Evolutionary conservation across 1,284 basidiomycete genomes (phyloP).

Genomic region (Phaffia rhodozyma): DNA sequence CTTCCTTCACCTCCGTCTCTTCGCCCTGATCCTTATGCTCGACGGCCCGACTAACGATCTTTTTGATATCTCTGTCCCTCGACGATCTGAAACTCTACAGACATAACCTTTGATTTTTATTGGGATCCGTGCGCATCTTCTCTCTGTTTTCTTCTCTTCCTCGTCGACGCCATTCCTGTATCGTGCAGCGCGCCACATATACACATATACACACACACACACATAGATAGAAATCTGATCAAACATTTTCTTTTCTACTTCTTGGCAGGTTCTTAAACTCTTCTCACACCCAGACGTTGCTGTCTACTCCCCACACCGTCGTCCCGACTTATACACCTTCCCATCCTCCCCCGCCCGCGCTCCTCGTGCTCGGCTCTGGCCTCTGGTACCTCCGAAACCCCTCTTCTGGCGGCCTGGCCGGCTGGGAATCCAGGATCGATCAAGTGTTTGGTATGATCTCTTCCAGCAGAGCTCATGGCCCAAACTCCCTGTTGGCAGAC

Average conservation of each 20-base stretch:
- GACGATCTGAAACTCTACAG: background rate
- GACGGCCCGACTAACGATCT: background rate
- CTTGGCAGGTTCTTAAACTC: conserved; percentile 51
- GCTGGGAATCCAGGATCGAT: conserved; percentile 65
- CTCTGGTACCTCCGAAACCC: conserved; percentile 75
- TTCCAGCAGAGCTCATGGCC: background rate
- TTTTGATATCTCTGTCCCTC: conserved; percentile 11
- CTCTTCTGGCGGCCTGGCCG: conserved; percentile 55
- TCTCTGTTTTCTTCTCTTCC: background rate
- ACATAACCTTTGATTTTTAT: conserved; percentile 50
- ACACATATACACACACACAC: background rate
- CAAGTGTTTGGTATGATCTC: conserved; percentile 45
- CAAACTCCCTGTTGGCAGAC: conserved; percentile 44
- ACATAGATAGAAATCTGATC: background rate
- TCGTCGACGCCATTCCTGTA: background rate
- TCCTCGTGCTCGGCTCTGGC: conserved; percentile 70
- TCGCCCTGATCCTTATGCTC: background rate
- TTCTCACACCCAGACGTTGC: conserved; percentile 41
- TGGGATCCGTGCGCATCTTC: conserved; percentile 48
- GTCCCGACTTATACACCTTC: conserved; percentile 19
- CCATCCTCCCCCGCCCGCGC: conserved; percentile 38
- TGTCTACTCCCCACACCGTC: conserved; percentile 27
- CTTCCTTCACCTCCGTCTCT: no score
- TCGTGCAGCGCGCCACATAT: background rate
- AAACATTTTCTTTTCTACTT: conserved; percentile 20